Evolutionary conservation across 768 basidiomycete genomes (phyloP).

Genomic region (Leccinum subtestaceum): DNA sequence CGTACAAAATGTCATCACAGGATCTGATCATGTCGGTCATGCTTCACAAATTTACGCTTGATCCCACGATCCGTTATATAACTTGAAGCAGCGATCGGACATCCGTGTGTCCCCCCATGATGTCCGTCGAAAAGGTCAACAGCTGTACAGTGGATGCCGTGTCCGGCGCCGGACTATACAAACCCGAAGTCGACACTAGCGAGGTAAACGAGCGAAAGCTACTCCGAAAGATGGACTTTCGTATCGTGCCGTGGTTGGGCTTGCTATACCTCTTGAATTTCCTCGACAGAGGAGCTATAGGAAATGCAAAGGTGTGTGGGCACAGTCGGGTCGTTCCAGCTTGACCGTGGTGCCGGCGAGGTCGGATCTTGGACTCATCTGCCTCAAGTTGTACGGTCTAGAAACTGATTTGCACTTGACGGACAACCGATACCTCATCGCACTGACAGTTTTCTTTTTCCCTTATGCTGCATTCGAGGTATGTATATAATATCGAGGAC

Average conservation of each 20-base stretch:
- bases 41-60: background rate
- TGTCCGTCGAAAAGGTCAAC: slow-evolving; percentile 1
- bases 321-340: background rate
- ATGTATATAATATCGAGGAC: slow-evolving; percentile 8
- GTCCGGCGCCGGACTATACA: slow-evolving; percentile 34
- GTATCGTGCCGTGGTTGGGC: slow-evolving; percentile 73
- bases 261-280: slow-evolving; percentile 75
- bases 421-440: slow-evolving; percentile 64
- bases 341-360: background rate
- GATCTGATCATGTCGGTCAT: no score
- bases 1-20: background rate
- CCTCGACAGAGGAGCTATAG: slow-evolving; percentile 60
- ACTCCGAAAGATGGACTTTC: slow-evolving; percentile 57
- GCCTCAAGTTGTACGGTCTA: slow-evolving; percentile 53
- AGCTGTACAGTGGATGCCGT: background rate
- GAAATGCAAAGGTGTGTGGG: slow-evolving; percentile 62
- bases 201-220: slow-evolving; percentile 53
- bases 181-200: slow-evolving; percentile 51
- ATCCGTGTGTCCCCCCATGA: background rate
- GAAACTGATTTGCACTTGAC: slow-evolving; percentile 55
- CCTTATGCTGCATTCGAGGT: slow-evolving; percentile 72
- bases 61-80: background rate
- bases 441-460: slow-evolving; percentile 74
- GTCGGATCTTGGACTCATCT: background rate
- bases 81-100: background rate